Evolutionary conservation across 768 basidiomycete species (phyloP), one percentile per base, ranked within the genome.

Genomic region (Strobilomyces dryophilus): DNA sequence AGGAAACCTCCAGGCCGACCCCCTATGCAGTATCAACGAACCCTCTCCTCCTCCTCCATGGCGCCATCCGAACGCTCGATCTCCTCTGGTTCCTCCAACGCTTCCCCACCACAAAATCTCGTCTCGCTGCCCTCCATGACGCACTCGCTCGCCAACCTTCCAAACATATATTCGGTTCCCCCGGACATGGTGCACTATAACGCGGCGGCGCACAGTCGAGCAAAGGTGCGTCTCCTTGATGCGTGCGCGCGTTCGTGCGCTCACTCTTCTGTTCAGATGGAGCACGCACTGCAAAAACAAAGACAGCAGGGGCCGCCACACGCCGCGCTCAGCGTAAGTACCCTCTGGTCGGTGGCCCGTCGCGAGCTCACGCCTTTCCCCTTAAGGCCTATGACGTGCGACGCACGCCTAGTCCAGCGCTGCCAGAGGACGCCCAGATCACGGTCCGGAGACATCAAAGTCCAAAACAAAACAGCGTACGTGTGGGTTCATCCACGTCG

Each of bases 121-220:
- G 60, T 59, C 11, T 53, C 68, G 27, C 59, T 71, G 10, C 68
- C 68, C 2, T 62, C 69, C 55, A 65, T 70, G 68, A 66, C 55
- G 7, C 68, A 71, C 52, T 68, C 66, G 50, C 64, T 70, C 48
- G 68, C 64, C 24, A 47, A 59, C 2, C 61, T 70, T 9, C 68
- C 68, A 4, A 63, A 60, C 17, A 70, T 70, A 66, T 66, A 66
- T 29, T 54, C 66, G 15, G 32, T 70, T 14, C 68, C 68, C 39
- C 49, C 60, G 3, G 68, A 62, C 40, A 70, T 70, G 68, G 41
- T 70, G 46, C 66, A 71, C 54, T 59, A 67, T 34, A 69, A 69
- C 34, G 55, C 68, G 4, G 55, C 60, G 1, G 57, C 64, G 0
- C 59, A 71, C 47, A 70, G 70, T 31, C 64, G 45, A 60, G 70